Evolutionary conservation across 192 early-diverging fungal species (phyloP).

Genomic region (Coemansia sp.): DNA sequence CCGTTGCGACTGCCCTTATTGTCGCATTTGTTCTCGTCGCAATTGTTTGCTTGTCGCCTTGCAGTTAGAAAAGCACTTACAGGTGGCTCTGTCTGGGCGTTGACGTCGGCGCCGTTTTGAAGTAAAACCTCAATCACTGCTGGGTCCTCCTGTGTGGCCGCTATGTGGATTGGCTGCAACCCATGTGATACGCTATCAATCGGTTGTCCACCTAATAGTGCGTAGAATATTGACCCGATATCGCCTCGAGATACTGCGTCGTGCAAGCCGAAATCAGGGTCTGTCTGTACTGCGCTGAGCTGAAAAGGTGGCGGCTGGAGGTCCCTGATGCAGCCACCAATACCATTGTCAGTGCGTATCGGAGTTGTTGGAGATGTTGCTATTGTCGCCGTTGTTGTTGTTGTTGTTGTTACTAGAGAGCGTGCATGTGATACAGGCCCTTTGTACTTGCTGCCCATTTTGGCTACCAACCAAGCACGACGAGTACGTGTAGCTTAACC

Average conservation of each 20-base stretch:
- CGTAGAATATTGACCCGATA: constrained; percentile 47
- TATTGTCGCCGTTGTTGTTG: neutral
- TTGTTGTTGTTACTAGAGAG: neutral
- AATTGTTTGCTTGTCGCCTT: neutral
- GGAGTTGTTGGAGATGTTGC: neutral
- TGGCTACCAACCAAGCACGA: neutral
- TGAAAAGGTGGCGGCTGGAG: constrained; percentile 6
- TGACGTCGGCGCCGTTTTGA: constrained; percentile 67
- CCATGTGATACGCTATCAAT: constrained; percentile 70
- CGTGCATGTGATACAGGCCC: constrained; percentile 5
- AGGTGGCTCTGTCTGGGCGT: constrained; percentile 52
- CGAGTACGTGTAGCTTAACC: no score
- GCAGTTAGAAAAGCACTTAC: neutral
- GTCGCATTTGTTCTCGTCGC: neutral
- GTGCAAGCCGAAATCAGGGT: constrained; percentile 39
- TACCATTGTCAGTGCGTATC: constrained; percentile 3
- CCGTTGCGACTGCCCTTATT: neutral
- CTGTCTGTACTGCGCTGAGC: neutral
- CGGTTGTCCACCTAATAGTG: constrained; percentile 58
- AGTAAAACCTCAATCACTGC: constrained; percentile 66
- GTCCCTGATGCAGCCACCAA: constrained; percentile 1
- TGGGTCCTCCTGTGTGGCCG: constrained; percentile 61
- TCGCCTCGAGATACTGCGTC: constrained; percentile 39
- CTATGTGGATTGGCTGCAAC: constrained; percentile 66
- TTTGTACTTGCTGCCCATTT: constrained; percentile 3